Evolutionary conservation across 2,329 filamentous ascomycete genomes (phyloP).

Genomic region (Penicillium brevicompactum): DNA sequence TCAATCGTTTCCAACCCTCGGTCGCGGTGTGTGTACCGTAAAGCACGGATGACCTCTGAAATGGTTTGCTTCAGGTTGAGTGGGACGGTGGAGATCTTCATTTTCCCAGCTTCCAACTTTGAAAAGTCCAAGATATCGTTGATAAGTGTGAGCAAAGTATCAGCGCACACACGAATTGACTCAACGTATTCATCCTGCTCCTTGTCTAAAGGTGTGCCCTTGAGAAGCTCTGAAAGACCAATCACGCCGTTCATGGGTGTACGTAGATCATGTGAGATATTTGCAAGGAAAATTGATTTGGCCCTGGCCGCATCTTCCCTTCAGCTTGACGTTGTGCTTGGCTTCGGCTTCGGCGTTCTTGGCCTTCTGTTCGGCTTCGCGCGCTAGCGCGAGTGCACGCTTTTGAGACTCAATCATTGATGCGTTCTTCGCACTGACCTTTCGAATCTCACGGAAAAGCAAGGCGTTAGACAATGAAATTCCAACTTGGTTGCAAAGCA

Average conservation of each 20-base stretch:
- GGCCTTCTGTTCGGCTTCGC: slow-evolving; percentile 65
- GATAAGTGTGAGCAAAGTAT: slow-evolving; percentile 81
- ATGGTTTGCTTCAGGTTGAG: slow-evolving; percentile 74
- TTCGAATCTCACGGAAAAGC: slow-evolving; percentile 63
- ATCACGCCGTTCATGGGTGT: slow-evolving; percentile 95
- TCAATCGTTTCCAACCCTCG: slow-evolving; percentile 62
- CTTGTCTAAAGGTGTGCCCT: slow-evolving; percentile 56
- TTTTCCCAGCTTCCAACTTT: slow-evolving; percentile 81
- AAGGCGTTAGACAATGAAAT: slow-evolving; percentile 67
- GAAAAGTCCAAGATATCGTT: slow-evolving; percentile 92
- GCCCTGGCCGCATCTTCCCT: slow-evolving; percentile 68
- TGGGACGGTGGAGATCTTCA: slow-evolving; percentile 82
- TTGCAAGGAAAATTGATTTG: slow-evolving; percentile 96
- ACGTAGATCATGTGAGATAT: slow-evolving; percentile 84
- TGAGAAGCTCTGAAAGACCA: slow-evolving; percentile 68
- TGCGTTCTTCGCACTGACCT: slow-evolving; percentile 64
- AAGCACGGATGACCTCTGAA: slow-evolving; percentile 63
- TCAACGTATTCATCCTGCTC: slow-evolving; percentile 66
- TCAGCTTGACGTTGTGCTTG: slow-evolving; percentile 65
- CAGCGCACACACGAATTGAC: slow-evolving; percentile 66
- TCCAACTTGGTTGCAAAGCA: slow-evolving; percentile 65
- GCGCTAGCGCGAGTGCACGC: slow-evolving; percentile 61
- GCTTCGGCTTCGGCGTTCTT: slow-evolving; percentile 66
- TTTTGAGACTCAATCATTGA: slow-evolving; percentile 69
- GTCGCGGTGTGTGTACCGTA: slow-evolving; percentile 65